These are phyloP conservation scores for Fusarium sp. DNA, from an alignment of 2,329 filamentous ascomycete species.

Conservation along the genomic window DNA sequence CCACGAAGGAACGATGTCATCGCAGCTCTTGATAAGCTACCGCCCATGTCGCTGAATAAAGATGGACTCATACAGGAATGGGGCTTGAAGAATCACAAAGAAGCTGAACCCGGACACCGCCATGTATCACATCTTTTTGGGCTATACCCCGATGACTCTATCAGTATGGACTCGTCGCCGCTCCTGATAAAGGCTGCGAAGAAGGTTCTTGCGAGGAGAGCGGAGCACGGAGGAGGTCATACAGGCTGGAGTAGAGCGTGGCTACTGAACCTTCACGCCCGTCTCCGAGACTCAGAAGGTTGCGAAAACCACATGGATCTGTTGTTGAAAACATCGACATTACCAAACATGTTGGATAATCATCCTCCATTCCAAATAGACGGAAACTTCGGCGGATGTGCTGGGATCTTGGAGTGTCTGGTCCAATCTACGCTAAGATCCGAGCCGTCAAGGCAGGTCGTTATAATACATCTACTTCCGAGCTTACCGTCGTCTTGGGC, in stretches of 20 bases:
- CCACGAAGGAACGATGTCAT: not conserved
- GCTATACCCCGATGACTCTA: conserved; percentile 54
- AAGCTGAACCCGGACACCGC: conserved; percentile 58
- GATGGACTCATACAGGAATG: conserved; percentile 52
- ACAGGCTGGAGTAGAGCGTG: conserved; percentile 64
- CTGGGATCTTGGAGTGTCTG: conserved; percentile 36
- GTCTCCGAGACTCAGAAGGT: conserved; percentile 44
- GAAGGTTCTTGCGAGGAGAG: conserved; percentile 43
- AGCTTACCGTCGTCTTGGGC: conserved; percentile 29
- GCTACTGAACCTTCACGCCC: conserved; percentile 59
- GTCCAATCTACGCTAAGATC: conserved; percentile 26
- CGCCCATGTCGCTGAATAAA: conserved; percentile 22
- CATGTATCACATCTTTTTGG: conserved; percentile 62
- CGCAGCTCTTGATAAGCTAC: not conserved
- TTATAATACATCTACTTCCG: conserved; percentile 27
- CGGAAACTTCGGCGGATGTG: conserved; percentile 43
- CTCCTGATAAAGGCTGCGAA: conserved; percentile 43
- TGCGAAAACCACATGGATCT: conserved; percentile 30
- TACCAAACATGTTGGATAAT: conserved; percentile 34
- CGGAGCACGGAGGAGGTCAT: conserved; percentile 53
- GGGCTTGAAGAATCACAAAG: conserved; percentile 49
- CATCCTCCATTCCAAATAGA: conserved; percentile 46
- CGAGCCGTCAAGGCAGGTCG: not conserved
- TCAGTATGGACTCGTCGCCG: conserved; percentile 26
- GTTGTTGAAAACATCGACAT: conserved; percentile 21